Percentiles rank a stretch among this genome's conserved stretches.
These are phyloP conservation scores for Coemansia asiatica DNA, from an alignment of 192 early-diverging fungal species.

Conservation along the genomic window DNA sequence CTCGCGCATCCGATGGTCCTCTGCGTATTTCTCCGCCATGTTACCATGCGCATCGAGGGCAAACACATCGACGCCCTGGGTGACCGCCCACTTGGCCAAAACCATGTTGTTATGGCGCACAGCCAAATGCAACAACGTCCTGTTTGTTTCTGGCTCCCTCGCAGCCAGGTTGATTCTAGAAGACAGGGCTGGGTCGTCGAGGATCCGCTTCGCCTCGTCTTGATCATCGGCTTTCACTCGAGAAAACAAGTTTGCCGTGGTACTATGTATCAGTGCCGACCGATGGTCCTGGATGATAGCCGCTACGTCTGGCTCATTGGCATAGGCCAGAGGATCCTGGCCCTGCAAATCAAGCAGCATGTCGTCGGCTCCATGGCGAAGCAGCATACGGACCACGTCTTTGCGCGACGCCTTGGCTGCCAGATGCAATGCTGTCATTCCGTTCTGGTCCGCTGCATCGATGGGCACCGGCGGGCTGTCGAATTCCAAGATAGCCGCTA, in stretches of 20 bases:
- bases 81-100: conserved; percentile 70
- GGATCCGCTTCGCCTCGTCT: conserved; percentile 44
- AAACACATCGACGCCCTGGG: conserved; percentile 73
- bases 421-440: conserved; percentile 74
- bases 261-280: conserved; percentile 53
- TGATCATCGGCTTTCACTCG: conserved; percentile 48
- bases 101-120: conserved; percentile 61
- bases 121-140: conserved; percentile 70
- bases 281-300: conserved; percentile 62
- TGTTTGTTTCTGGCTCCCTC: conserved; percentile 62
- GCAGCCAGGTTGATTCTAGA: conserved; percentile 70
- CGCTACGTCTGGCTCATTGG: conserved; percentile 44
- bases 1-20: conserved; percentile 56
- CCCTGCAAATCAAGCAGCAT: conserved; percentile 63
- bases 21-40: conserved; percentile 45
- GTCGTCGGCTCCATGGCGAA: conserved; percentile 69
- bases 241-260: conserved; percentile 58
- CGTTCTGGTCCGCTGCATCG: conserved; percentile 59
- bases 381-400: conserved; percentile 67
- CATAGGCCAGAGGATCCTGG: conserved; percentile 59
- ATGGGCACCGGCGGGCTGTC: conserved; percentile 52
- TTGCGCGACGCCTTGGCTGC: conserved; percentile 66
- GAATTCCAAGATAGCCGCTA: conserved; percentile 56
- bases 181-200: conserved; percentile 55
- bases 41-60: conserved; percentile 68